These are phyloP conservation scores for Austroboletus novae-zelandiae DNA, from an alignment of 1,284 basidiomycete genomes.

Conservation along the genomic window DNA sequence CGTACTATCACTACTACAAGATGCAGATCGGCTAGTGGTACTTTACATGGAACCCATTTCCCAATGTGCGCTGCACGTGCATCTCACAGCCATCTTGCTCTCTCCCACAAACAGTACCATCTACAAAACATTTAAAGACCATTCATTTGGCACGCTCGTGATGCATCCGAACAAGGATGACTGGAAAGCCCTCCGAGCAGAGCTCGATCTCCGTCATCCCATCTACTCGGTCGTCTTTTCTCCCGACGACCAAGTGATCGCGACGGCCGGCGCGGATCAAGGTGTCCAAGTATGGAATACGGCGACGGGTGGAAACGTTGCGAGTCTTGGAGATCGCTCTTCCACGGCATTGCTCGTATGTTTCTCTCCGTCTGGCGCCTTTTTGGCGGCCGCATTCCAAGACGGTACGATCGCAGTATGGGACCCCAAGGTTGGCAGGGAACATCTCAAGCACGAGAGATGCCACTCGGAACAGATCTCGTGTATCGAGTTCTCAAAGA, in stretches of 20 bases:
- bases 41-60: slow-evolving; percentile 21
- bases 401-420: slow-evolving; percentile 18
- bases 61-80: slow-evolving; percentile 22
- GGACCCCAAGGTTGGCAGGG: slow-evolving; percentile 23
- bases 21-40: slow-evolving; percentile 21
- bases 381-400: slow-evolving; percentile 20
- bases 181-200: slow-evolving; percentile 2
- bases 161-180: background rate
- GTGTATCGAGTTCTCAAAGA: slow-evolving; percentile 22
- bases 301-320: slow-evolving; percentile 20
- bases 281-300: slow-evolving; percentile 25
- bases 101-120: background rate
- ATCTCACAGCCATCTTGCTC: slow-evolving; percentile 13
- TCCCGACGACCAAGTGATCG: slow-evolving; percentile 7
- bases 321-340: slow-evolving; percentile 15
- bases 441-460: slow-evolving; percentile 19
- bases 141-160: slow-evolving; percentile 6
- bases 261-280: slow-evolving; percentile 16
- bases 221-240: slow-evolving; percentile 22
- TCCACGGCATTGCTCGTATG: slow-evolving; percentile 18
- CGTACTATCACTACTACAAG: slow-evolving; percentile 6
- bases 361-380: slow-evolving; percentile 25
- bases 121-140: slow-evolving; percentile 12
- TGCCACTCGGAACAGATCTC: slow-evolving; percentile 16
- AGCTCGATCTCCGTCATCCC: background rate